Conservation (phyloP, 2,329 filamentous ascomycete species). For the Penicillium palitans region DNA sequence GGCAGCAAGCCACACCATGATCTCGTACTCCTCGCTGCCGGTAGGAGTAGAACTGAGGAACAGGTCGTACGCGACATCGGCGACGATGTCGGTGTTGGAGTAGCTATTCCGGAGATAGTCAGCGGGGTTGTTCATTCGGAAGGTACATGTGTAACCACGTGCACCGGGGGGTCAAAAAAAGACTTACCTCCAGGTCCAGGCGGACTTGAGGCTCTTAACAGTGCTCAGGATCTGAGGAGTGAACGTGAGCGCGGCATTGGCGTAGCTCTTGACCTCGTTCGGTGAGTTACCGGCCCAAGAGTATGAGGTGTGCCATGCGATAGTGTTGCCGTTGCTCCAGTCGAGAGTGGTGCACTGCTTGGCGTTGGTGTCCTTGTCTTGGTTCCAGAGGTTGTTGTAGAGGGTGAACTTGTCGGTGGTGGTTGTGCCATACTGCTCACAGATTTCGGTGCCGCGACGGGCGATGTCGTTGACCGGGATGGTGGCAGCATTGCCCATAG, state of each 20-base stretch:
- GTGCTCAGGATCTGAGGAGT: slow-evolving; percentile 34
- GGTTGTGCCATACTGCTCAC: slow-evolving; percentile 43
- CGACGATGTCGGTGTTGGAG: slow-evolving; percentile 51
- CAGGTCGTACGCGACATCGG: slow-evolving; percentile 63
- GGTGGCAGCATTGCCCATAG: slow-evolving; percentile 27
- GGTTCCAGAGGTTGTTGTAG: slow-evolving; percentile 57
- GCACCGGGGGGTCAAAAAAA: neutral
- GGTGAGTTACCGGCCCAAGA: slow-evolving; percentile 43
- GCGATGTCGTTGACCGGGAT: slow-evolving; percentile 18
- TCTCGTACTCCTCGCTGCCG: slow-evolving; percentile 56
- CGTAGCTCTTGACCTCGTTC: slow-evolving; percentile 48
- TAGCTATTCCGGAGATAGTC: slow-evolving; percentile 40
- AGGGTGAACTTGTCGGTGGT: slow-evolving; percentile 48
- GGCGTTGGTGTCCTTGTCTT: slow-evolving; percentile 37
- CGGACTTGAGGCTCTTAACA: slow-evolving; percentile 47
- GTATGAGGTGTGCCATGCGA: slow-evolving; percentile 50
- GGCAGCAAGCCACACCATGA: slow-evolving; percentile 67
- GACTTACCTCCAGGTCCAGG: slow-evolving; percentile 47
- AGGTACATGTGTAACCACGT: neutral
- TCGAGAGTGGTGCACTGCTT: slow-evolving; percentile 48
- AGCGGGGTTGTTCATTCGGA: neutral
- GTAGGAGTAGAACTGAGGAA: slow-evolving; percentile 55
- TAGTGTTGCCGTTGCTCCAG: slow-evolving; percentile 34
- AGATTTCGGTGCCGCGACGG: slow-evolving; percentile 32
- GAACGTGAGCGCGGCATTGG: slow-evolving; percentile 46